These are phyloP conservation scores for Fomitopsis betulina DNA, from an alignment of 1,284 basidiomycete genomes.

Conservation along the genomic window DNA sequence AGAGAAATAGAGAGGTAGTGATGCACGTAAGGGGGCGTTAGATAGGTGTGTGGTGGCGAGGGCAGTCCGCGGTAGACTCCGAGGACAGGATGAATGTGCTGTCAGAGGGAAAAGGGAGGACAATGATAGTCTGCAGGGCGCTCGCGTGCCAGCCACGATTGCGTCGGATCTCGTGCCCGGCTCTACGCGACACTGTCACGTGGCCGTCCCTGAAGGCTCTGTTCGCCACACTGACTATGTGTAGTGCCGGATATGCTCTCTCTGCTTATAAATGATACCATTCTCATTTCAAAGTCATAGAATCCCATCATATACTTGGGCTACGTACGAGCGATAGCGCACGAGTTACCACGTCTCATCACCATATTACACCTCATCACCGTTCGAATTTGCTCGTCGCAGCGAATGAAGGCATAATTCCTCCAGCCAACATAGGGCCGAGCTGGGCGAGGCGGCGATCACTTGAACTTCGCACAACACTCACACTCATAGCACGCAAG, in stretches of 20 bases:
- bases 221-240: no score
- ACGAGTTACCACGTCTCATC: no score
- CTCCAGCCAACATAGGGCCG: not conserved
- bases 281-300: no score
- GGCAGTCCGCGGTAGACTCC: not conserved
- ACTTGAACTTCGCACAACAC: not conserved
- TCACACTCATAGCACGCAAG: not conserved
- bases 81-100: not conserved
- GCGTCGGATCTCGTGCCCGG: conserved; percentile 6
- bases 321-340: no score
- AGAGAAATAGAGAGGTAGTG: not conserved
- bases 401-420: not conserved
- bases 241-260: no score
- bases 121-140: conserved; percentile 1
- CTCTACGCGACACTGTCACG: conserved; percentile 5
- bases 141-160: conserved; percentile 7
- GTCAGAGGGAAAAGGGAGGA: conserved; percentile 3
- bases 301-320: no score
- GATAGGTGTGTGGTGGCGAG: conserved; percentile 5
- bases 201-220: not conserved
- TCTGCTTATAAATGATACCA: no score
- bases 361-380: no score
- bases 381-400: not conserved
- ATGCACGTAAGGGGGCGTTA: conserved; percentile 7
- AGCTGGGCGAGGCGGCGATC: no score